These are phyloP conservation scores for Chalciporus piperatus DNA, from an alignment of 768 basidiomycete genomes.

Conservation along the genomic window DNA sequence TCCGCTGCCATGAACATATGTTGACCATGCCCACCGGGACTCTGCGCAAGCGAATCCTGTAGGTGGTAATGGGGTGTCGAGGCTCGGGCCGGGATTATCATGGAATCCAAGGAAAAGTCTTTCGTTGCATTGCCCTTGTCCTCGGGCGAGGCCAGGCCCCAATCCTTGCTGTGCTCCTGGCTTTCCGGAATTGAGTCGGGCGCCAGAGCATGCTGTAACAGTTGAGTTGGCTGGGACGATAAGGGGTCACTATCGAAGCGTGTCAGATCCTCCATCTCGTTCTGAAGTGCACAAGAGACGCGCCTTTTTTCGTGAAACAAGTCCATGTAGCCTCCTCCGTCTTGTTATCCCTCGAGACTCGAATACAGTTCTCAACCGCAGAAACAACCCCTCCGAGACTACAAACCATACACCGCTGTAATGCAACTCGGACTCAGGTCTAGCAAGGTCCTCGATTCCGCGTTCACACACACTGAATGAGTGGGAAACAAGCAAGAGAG, in stretches of 20 bases:
- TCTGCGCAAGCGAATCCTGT: constrained; percentile 15
- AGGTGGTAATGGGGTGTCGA: constrained; percentile 51
- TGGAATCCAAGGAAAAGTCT: constrained; percentile 43
- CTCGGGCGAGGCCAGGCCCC: constrained; percentile 13
- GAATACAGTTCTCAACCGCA: background rate
- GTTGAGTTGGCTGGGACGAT: constrained; percentile 55
- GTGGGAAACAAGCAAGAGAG: background rate
- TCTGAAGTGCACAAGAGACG: constrained; percentile 21
- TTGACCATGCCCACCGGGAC: constrained; percentile 10
- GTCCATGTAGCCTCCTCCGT: constrained; percentile 32
- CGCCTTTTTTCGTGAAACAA: constrained; percentile 35
- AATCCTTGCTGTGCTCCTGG: constrained; percentile 11
- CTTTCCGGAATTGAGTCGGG: constrained; percentile 8
- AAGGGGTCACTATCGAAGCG: constrained; percentile 36
- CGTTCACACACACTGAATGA: background rate
- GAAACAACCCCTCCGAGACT: background rate
- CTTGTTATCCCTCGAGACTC: constrained; percentile 3
- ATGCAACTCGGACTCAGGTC: constrained; percentile 3
- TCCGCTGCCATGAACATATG: constrained; percentile 28
- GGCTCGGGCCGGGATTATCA: constrained; percentile 32
- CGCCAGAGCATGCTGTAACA: constrained; percentile 46
- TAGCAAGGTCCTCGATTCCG: background rate
- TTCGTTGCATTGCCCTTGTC: constrained; percentile 27
- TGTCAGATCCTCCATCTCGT: constrained; percentile 11
- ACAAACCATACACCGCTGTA: background rate